phyloP scores from a whole-genome alignment of 179 eudicot species.

The Heliamphora pulchella region DNA sequence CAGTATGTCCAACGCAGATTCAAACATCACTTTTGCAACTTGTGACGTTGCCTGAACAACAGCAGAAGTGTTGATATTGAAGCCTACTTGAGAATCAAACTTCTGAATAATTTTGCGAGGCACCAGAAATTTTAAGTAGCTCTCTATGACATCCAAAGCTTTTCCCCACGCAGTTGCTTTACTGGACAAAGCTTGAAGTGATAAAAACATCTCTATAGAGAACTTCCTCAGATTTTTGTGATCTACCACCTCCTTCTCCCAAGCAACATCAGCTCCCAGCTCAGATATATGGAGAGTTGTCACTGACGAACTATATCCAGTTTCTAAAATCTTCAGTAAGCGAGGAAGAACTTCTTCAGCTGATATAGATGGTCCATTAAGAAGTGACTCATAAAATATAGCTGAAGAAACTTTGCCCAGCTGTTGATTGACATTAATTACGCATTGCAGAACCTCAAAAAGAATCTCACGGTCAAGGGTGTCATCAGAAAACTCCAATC shows the following conservation, averaged over 20 bases:
- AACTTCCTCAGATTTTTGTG: constrained; percentile 78
- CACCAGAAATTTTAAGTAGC: constrained; percentile 65
- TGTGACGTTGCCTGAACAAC: constrained; percentile 81
- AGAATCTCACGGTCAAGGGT: constrained; percentile 52
- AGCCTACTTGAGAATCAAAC: constrained; percentile 36
- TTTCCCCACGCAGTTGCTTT: constrained; percentile 66
- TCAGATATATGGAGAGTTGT: constrained; percentile 46
- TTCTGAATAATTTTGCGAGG: constrained; percentile 55
- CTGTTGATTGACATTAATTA: constrained; percentile 47
- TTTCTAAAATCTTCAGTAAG: constrained; percentile 63
- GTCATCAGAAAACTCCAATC: constrained; percentile 36
- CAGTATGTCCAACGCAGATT: constrained; percentile 73
- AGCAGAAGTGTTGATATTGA: constrained; percentile 39
- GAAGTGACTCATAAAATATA: constrained; percentile 66
- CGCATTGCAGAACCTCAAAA: constrained; percentile 62
- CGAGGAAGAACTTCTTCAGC: constrained; percentile 66
- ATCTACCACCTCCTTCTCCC: constrained; percentile 65
- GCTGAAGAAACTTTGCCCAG: constrained; percentile 78
- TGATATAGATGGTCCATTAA: constrained; percentile 44
- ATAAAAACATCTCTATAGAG: constrained; percentile 56
- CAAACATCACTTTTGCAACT: constrained; percentile 78
- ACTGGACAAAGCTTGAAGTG: constrained; percentile 53
- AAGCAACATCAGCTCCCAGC: constrained; percentile 62
- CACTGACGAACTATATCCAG: constrained; percentile 52
- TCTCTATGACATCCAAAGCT: constrained; percentile 64